phyloP scores from a whole-genome alignment of 768 basidiomycete genomes.

The Strobilomyces echinocephalus region DNA sequence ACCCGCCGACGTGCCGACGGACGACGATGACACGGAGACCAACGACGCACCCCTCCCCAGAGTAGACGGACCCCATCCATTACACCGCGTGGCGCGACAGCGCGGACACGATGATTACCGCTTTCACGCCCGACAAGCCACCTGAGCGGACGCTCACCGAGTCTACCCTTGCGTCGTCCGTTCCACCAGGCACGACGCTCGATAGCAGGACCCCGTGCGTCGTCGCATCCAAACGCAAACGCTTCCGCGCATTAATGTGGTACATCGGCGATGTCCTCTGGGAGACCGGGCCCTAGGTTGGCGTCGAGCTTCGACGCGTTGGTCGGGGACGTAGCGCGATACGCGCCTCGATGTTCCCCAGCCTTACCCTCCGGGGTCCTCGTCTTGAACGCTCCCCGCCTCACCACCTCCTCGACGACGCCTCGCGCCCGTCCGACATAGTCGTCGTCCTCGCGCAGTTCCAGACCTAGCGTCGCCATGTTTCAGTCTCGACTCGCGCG shows the following conservation, averaged over 20 bases:
- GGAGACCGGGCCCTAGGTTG: constrained; percentile 82
- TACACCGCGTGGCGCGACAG: constrained; percentile 21
- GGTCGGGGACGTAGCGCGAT: constrained; percentile 36
- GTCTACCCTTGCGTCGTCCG: constrained; percentile 21
- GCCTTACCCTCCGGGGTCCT: constrained; percentile 66
- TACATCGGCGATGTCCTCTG: constrained; percentile 87
- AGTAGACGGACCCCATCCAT: constrained; percentile 7
- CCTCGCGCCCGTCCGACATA: constrained; percentile 38
- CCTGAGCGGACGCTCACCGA: constrained; percentile 19
- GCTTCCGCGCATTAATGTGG: constrained; percentile 81
- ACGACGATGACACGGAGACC: constrained; percentile 17
- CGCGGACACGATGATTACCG: constrained; percentile 29
- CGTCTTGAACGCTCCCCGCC: constrained; percentile 68
- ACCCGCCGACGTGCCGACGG: too few relatives aligned
- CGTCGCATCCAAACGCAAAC: constrained; percentile 74
- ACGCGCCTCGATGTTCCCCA: too few relatives aligned
- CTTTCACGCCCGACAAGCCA: constrained; percentile 18
- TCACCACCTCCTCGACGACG: constrained; percentile 52
- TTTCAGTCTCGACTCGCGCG: background rate
- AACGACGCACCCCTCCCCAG: constrained; percentile 14
- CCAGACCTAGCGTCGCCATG: constrained; percentile 20
- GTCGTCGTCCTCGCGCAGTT: constrained; percentile 17
- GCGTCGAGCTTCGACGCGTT: constrained; percentile 65
- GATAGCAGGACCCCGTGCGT: constrained; percentile 90
- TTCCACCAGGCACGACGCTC: constrained; percentile 57